Conservation (phyloP, 169 alveolate species). For the Plasmodium inui region DNA sequence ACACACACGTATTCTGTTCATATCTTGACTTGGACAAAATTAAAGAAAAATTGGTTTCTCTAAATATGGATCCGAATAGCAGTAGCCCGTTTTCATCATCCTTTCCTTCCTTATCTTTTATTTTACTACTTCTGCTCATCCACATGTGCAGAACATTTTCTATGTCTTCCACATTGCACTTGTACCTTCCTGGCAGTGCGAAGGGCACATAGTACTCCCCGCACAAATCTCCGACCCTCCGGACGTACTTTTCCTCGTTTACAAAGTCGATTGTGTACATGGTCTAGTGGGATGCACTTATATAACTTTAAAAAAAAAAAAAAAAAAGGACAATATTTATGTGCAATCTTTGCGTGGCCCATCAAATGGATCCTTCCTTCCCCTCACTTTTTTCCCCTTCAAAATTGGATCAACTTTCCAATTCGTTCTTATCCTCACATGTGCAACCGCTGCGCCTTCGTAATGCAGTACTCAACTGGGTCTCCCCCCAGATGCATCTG, state of each 20-base stretch:
- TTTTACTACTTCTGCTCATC: slow-evolving; percentile 28
- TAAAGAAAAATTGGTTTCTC: slow-evolving; percentile 61
- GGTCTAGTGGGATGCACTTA: background rate
- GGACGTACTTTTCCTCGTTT: slow-evolving; percentile 21
- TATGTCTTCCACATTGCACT: slow-evolving; percentile 47
- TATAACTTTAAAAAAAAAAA: background rate
- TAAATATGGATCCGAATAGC: slow-evolving; percentile 26
- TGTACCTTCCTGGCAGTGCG: slow-evolving; percentile 55
- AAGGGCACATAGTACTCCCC: slow-evolving; percentile 45
- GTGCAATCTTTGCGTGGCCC: background rate
- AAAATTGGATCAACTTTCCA: background rate
- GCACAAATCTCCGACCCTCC: slow-evolving; percentile 61
- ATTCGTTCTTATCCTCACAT: background rate
- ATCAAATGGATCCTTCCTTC: background rate
- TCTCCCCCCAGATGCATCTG: background rate
- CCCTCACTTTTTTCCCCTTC: background rate
- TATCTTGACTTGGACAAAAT: slow-evolving; percentile 53
- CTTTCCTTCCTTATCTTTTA: slow-evolving; percentile 9
- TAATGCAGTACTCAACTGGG: background rate
- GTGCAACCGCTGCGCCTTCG: background rate
- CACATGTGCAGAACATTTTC: slow-evolving; percentile 47
- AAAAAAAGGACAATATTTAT: background rate
- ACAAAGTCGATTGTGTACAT: slow-evolving; percentile 61
- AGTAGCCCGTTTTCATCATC: background rate
- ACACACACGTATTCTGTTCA: slow-evolving; percentile 35